These are phyloP conservation scores for Jamesozyma spencerorum DNA, from an alignment of 805 yeast genomes.

Conservation along the genomic window DNA sequence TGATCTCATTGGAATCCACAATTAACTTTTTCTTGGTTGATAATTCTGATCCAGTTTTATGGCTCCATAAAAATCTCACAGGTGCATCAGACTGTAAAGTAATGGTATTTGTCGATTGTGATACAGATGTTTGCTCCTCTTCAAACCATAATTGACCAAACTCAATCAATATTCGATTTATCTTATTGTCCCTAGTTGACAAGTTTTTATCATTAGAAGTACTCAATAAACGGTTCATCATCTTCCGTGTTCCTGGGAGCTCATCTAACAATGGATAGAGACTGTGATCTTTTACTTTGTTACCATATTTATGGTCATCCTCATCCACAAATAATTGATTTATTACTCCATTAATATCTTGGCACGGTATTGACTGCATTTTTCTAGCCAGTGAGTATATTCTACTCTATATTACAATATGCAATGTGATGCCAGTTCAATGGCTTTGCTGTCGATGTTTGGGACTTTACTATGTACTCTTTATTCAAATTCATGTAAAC, in stretches of 20 bases:
- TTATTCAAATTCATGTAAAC: too few relatives aligned
- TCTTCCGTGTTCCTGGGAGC: conserved; percentile 18
- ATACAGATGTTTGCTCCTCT: conserved; percentile 12
- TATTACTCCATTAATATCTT: not conserved
- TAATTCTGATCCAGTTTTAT: conserved; percentile 6
- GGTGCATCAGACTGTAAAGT: conserved; percentile 19
- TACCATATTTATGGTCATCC: not conserved
- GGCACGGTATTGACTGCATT: not conserved
- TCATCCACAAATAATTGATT: not conserved
- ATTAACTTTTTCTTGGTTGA: not conserved
- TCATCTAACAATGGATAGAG: conserved; percentile 21
- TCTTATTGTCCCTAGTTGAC: conserved; percentile 4
- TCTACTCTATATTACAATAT: not conserved
- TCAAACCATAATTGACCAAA: conserved; percentile 18
- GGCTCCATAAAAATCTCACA: conserved; percentile 26
- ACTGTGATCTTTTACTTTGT: not conserved
- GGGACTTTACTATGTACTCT: too few relatives aligned
- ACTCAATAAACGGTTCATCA: conserved; percentile 16
- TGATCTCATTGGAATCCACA: not conserved
- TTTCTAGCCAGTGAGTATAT: not conserved
- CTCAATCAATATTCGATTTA: conserved; percentile 3
- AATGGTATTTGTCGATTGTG: conserved; percentile 8
- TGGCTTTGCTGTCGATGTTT: too few relatives aligned
- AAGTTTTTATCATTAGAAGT: not conserved
- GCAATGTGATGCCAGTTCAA: not conserved